Conservation (phyloP, 1,284 basidiomycete species). For the Hypsizygus ulmarius region DNA sequence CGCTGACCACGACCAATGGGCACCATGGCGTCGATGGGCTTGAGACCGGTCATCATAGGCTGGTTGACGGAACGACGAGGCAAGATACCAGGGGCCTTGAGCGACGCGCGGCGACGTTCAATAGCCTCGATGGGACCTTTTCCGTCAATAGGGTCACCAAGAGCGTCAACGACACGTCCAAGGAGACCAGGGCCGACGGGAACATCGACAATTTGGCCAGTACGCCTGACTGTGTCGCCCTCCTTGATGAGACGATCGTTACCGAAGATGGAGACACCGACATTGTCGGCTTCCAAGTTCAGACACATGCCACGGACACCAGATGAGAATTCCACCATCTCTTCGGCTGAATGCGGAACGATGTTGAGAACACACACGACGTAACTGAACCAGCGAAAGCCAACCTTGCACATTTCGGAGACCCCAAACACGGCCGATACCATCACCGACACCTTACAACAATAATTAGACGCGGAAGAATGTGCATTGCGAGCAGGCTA, state of each 20-base stretch:
- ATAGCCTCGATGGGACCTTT: slow-evolving; percentile 95
- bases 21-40: slow-evolving; percentile 99
- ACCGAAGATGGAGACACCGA: slow-evolving; percentile 99
- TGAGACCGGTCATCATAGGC: slow-evolving; percentile 99
- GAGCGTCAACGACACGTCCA: slow-evolving; percentile 98
- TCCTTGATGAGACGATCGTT: slow-evolving; percentile 99
- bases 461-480: slow-evolving; percentile 14
- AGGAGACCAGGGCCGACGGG: slow-evolving; percentile 95
- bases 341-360: slow-evolving; percentile 68
- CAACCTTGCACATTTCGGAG: slow-evolving; percentile 89
- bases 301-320: slow-evolving; percentile 98
- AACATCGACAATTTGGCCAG: slow-evolving; percentile 99
- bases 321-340: slow-evolving; percentile 99
- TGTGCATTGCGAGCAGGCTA: slow-evolving; percentile 26
- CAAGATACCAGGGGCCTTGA: slow-evolving; percentile 98
- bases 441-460: slow-evolving; percentile 91
- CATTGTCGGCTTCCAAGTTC: slow-evolving; percentile 99
- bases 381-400: slow-evolving; percentile 1
- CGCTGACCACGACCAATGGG: slow-evolving; percentile 99
- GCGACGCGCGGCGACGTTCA: slow-evolving; percentile 93
- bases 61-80: slow-evolving; percentile 99
- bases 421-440: slow-evolving; percentile 99
- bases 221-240: slow-evolving; percentile 99
- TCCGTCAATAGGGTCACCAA: slow-evolving; percentile 99
- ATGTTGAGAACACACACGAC: slow-evolving; percentile 11